These are phyloP conservation scores for Quaeritorhiza haematococci DNA, from an alignment of 371 early-diverging fungal species.

Conservation along the genomic window DNA sequence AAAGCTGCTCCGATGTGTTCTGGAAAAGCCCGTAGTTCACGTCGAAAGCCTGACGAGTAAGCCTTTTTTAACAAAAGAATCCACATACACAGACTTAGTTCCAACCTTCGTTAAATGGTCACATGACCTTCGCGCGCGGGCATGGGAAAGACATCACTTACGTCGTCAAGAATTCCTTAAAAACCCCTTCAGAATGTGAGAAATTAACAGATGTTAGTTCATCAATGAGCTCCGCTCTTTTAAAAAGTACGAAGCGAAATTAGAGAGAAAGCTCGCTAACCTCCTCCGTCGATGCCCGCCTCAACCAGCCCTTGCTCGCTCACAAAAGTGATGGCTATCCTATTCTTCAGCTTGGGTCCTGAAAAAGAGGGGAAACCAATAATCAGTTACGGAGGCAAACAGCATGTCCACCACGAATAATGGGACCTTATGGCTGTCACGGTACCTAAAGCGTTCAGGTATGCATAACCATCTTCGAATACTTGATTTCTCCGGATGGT, in stretches of 20 bases:
- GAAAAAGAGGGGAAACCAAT: too few species aligned
- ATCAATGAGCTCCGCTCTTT: not conserved
- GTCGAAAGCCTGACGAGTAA: conserved; percentile 80
- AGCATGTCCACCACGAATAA: not conserved
- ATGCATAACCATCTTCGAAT: conserved; percentile 83
- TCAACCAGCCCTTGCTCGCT: conserved; percentile 80
- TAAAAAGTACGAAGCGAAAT: not conserved
- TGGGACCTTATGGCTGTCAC: not conserved
- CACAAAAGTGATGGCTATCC: conserved; percentile 81
- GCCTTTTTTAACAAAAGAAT: conserved; percentile 27
- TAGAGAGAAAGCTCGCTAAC: conserved; percentile 15
- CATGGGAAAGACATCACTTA: conserved; percentile 28
- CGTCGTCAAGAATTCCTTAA: conserved; percentile 85
- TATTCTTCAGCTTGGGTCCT: conserved; percentile 53
- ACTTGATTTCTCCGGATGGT: conserved; percentile 69
- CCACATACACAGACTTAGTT: too few species aligned
- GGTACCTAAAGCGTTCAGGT: conserved; percentile 56
- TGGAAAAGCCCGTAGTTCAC: conserved; percentile 72
- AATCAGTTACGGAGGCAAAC: not conserved
- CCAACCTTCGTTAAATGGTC: not conserved
- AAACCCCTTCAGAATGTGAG: conserved; percentile 64
- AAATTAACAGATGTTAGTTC: too few species aligned
- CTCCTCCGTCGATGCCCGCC: conserved; percentile 93
- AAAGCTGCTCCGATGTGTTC: conserved; percentile 64
- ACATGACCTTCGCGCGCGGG: conserved; percentile 2